Evolutionary conservation across 2,329 filamentous ascomycete species (phyloP), one percentile per base, ranked within the genome.

Genomic region (Sporothrix protearum): DNA sequence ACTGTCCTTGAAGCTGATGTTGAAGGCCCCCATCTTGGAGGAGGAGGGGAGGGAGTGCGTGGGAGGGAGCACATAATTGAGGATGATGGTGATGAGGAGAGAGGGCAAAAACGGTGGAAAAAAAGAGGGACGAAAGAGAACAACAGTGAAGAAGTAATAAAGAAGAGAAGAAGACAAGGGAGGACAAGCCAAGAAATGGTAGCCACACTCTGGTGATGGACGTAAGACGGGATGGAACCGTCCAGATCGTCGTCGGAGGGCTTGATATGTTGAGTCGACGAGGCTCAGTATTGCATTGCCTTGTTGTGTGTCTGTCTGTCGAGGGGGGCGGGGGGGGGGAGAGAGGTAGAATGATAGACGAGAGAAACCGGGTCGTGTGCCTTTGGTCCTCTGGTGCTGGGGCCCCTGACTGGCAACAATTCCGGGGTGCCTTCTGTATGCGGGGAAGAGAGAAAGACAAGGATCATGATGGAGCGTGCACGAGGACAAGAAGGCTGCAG

Each of bases 1-100:
- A 39, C 76, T 70, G 69, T 70, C 55, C 16, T 55, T 30, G 45
- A 68, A 75, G 66, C 74, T 73, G 63, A 75, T 36, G 39, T 72
- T 70, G 53, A 74, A 71, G 42, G 30, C n/a, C 28, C 63, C 73
- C 72, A 74, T 73, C 10, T 12, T 71, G 67, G 6, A 3, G 19
- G 55, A 22, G 30, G 55, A 30, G 16, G 55, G 55, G 55, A 22
- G 28, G 47, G n/a, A 8, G 28, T 61, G 33, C 3, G 16, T 22
- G 28, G 10, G 51, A 10, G n/a, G 22, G 22, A 22, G 28, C 33
- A 61, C 33, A 61, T 39, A 36, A 39, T 61, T 36, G 16, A 59
- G 14, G 28, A 39, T 19, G 55, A 12, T 33, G 19, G 10, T 30
- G n/a, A 61, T 14, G 16, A n/a, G 30, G 55, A 59, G 51, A 25